Conservation (phyloP, 345 rosid species). For the Lepidium sativum region DNA sequence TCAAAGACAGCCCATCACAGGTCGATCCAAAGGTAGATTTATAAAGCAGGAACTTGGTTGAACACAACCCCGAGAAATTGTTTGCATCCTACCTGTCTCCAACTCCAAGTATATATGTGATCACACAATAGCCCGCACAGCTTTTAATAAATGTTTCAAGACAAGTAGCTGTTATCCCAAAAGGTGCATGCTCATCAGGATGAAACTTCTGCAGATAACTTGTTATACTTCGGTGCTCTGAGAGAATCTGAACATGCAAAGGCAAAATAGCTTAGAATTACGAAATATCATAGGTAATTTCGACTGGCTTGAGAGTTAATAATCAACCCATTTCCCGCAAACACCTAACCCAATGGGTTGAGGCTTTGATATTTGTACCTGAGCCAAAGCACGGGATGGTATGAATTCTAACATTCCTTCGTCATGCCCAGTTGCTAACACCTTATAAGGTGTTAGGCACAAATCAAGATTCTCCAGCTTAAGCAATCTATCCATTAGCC, state of each 20-base stretch:
- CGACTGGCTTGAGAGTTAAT: no score
- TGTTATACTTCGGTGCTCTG: slow-evolving; percentile 87
- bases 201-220: slow-evolving; percentile 94
- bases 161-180: slow-evolving; percentile 89
- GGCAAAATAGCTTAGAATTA: neutral
- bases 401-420: slow-evolving; percentile 99
- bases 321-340: neutral
- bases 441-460: slow-evolving; percentile 85
- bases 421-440: slow-evolving; percentile 95
- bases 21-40: neutral
- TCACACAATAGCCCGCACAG: slow-evolving; percentile 99
- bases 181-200: slow-evolving; percentile 93
- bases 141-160: slow-evolving; percentile 96
- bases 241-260: slow-evolving; percentile 55
- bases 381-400: slow-evolving; percentile 90
- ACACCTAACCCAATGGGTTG: neutral
- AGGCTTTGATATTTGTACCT: slow-evolving; percentile 37
- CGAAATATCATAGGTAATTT: neutral
- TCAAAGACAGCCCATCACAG: neutral
- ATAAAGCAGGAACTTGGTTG: neutral
- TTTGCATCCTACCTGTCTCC: slow-evolving; percentile 66
- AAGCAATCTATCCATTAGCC: slow-evolving; percentile 95
- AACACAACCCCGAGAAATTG: neutral
- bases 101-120: slow-evolving; percentile 88
- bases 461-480: slow-evolving; percentile 94